Percentiles rank a stretch among this genome's conserved stretches.
Evolutionary conservation across 805 yeast genomes (phyloP).

Genomic region (Suhomyces vadensis): DNA sequence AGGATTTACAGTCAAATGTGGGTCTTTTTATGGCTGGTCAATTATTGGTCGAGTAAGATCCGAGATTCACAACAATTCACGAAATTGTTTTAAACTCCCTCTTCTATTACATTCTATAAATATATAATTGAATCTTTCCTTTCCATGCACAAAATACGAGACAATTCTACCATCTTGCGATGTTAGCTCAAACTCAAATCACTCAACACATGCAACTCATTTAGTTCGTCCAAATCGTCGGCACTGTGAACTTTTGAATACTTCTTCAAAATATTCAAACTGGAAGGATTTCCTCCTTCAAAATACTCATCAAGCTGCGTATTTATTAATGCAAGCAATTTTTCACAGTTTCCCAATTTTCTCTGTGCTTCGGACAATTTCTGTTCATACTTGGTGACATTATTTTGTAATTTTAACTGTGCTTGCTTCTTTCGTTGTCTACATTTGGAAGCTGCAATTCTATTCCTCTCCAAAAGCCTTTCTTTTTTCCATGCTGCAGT

Average conservation of each 20-base stretch:
- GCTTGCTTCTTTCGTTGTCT: slow-evolving; percentile 68
- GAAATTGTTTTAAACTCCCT: too few species aligned
- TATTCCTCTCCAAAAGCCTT: slow-evolving; percentile 57
- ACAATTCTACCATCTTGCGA: too few species aligned
- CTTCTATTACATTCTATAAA: slow-evolving; percentile 2
- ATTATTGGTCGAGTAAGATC: too few species aligned
- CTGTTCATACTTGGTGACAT: slow-evolving; percentile 48
- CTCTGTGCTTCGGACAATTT: slow-evolving; percentile 38
- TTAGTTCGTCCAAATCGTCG: slow-evolving; percentile 11
- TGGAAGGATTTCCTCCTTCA: slow-evolving; percentile 10
- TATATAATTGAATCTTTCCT: not conserved
- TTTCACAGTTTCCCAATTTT: slow-evolving; percentile 24
- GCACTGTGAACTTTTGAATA: slow-evolving; percentile 5
- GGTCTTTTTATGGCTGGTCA: not conserved
- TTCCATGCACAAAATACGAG: not conserved
- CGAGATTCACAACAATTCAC: too few species aligned
- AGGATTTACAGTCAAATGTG: too few species aligned
- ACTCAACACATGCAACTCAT: slow-evolving; percentile 6
- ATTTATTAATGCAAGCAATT: slow-evolving; percentile 12
- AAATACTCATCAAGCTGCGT: slow-evolving; percentile 11
- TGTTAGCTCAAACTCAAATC: slow-evolving; percentile 5
- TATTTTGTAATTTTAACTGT: slow-evolving; percentile 64
- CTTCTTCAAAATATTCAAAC: slow-evolving; percentile 9
- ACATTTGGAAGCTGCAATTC: slow-evolving; percentile 71
- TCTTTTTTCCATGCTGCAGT: slow-evolving; percentile 69